Evolutionary conservation across 176 grass and related monocot genomes (phyloP).

Genomic region (Musa itinerans): DNA sequence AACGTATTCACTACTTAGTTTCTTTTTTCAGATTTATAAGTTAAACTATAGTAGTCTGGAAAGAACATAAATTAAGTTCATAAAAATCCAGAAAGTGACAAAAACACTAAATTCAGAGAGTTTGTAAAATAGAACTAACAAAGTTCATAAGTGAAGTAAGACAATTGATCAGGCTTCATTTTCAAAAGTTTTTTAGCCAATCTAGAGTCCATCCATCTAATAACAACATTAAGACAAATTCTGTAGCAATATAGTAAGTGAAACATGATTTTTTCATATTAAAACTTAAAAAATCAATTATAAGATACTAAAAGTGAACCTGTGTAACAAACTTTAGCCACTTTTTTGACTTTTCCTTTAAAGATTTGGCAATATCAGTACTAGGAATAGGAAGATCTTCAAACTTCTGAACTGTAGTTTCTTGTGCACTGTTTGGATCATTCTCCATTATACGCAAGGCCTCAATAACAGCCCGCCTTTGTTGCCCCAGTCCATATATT

Average conservation of each 20-base stretch:
- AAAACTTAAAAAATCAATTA: background rate
- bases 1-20: no score
- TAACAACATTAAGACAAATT: background rate
- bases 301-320: constrained; percentile 27
- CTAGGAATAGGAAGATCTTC: constrained; percentile 16
- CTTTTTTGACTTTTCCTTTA: constrained; percentile 88
- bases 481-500: constrained; percentile 88
- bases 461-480: constrained; percentile 84
- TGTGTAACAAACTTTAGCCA: constrained; percentile 86
- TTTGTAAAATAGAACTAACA: background rate
- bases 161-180: background rate
- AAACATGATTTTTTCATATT: background rate
- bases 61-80: background rate
- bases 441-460: constrained; percentile 53
- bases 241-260: no score
- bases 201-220: background rate
- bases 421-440: constrained; percentile 27
- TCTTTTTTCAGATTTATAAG: background rate
- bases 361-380: constrained; percentile 46
- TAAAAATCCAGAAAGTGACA: background rate
- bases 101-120: background rate
- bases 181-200: background rate
- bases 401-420: constrained; percentile 33
- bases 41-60: background rate
- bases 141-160: background rate